Conservation (phyloP, 2,329 filamentous ascomycete species). For the Orbilia quercus region DNA sequence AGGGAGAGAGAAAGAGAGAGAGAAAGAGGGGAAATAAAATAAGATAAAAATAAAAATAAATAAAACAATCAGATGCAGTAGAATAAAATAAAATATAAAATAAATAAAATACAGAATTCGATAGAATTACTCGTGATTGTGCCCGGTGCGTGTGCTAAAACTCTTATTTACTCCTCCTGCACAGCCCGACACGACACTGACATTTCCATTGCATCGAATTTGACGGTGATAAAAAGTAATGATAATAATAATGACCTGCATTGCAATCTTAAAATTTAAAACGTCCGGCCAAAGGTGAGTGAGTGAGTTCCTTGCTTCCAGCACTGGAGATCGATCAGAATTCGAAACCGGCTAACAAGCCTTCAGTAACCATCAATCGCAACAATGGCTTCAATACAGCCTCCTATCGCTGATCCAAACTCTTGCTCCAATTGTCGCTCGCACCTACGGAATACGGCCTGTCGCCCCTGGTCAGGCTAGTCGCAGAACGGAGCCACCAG, state of each 20-base stretch:
- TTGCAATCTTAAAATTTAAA: slow-evolving; percentile 4
- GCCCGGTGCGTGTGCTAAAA: not conserved
- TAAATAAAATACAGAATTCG: too few species aligned
- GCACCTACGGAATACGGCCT: slow-evolving; percentile 26
- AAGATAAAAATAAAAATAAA: not conserved
- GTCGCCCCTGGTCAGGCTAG: slow-evolving; percentile 20
- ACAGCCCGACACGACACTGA: slow-evolving; percentile 8
- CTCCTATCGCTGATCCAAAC: not conserved
- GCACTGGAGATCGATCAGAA: not conserved
- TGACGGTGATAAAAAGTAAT: not conserved
- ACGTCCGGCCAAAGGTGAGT: not conserved
- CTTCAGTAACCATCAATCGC: not conserved
- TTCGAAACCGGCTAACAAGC: not conserved
- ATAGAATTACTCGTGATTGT: too few species aligned
- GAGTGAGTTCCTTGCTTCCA: slow-evolving; percentile 18
- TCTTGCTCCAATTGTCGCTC: slow-evolving; percentile 13
- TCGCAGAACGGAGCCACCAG: slow-evolving; percentile 12
- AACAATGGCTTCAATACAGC: slow-evolving; percentile 1
- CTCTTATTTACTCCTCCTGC: slow-evolving; percentile 11
- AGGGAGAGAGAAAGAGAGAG: not conserved
- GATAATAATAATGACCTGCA: not conserved
- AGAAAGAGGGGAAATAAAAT: not conserved
- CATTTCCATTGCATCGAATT: too few species aligned
- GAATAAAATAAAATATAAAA: too few species aligned
- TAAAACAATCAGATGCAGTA: too few species aligned